A percentile compares a stretch with the other conserved stretches of the same genome.
These are phyloP conservation scores for Aureobasidium leucospermi DNA, from an alignment of 2,329 filamentous ascomycete species.

Conservation along the genomic window DNA sequence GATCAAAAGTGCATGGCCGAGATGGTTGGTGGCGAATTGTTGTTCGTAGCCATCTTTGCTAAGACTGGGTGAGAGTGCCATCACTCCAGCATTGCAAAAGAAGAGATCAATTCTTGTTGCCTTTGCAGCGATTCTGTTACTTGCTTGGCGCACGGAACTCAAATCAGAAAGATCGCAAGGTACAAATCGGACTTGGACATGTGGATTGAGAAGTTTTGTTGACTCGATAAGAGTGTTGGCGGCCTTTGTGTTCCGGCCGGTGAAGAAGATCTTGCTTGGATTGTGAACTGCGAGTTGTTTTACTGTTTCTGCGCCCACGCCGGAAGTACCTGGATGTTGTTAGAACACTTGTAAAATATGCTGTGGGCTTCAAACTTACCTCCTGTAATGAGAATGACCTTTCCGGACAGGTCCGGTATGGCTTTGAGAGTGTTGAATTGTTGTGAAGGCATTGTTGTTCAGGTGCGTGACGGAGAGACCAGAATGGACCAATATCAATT, in stretches of 20 bases:
- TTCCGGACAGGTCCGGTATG: constrained; percentile 23
- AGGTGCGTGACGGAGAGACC: neutral
- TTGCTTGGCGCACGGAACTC: constrained; percentile 39
- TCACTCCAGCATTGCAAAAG: constrained; percentile 22
- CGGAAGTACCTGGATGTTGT: constrained; percentile 33
- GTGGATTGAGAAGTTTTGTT: constrained; percentile 24
- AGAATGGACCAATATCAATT: neutral
- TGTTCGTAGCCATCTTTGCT: constrained; percentile 22
- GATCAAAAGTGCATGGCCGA: constrained; percentile 25
- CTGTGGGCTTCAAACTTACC: neutral
- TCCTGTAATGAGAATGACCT: constrained; percentile 24
- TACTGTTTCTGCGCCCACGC: constrained; percentile 41
- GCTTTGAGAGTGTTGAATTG: constrained; percentile 21
- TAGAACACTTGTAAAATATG: neutral
- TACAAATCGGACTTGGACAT: constrained; percentile 37
- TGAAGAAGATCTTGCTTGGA: constrained; percentile 46
- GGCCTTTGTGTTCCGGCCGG: constrained; percentile 40
- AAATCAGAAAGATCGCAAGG: constrained; percentile 46
- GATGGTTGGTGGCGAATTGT: constrained; percentile 23
- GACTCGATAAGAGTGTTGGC: constrained; percentile 36
- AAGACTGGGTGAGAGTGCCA: constrained; percentile 18
- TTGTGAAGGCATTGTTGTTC: neutral
- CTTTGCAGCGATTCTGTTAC: constrained; percentile 33
- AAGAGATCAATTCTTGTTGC: neutral
- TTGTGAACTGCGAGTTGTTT: constrained; percentile 37